Conservation (phyloP, 2,329 filamentous ascomycete species). For the Pseudomassariella vexata region DNA sequence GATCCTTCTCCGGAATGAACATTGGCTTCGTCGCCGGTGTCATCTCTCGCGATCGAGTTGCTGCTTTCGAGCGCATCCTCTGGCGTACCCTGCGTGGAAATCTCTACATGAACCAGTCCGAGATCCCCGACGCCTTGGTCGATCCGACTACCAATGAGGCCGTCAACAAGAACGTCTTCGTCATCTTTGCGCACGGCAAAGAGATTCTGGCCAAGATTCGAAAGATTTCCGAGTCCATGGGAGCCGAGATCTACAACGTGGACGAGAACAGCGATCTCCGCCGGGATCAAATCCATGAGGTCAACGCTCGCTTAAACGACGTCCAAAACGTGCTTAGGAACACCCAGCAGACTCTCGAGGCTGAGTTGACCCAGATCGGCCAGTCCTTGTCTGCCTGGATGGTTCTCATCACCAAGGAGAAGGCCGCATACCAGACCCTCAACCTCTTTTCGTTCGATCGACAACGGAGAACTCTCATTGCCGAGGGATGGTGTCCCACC, state of each 20-base stretch:
- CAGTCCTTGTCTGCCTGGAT: slow-evolving; percentile 94
- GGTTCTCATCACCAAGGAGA: slow-evolving; percentile 96
- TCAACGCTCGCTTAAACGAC: slow-evolving; percentile 88
- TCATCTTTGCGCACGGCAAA: slow-evolving; percentile 98
- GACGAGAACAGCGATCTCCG: slow-evolving; percentile 96
- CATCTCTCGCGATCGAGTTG: slow-evolving; percentile 87
- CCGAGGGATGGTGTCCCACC: slow-evolving; percentile 94
- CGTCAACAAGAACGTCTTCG: slow-evolving; percentile 95
- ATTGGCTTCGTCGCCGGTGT: slow-evolving; percentile 98
- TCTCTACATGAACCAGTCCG: slow-evolving; percentile 99
- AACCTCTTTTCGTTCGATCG: slow-evolving; percentile 97
- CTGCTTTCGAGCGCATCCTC: slow-evolving; percentile 91
- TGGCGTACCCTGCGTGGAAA: slow-evolving; percentile 97
- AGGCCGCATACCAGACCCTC: slow-evolving; percentile 91
- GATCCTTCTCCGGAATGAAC: slow-evolving; percentile 95
- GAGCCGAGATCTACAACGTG: slow-evolving; percentile 91
- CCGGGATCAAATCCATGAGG: slow-evolving; percentile 93
- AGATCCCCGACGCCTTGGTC: slow-evolving; percentile 89
- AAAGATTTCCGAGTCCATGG: slow-evolving; percentile 97
- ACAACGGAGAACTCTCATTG: slow-evolving; percentile 90
- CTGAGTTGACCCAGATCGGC: slow-evolving; percentile 88
- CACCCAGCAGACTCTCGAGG: slow-evolving; percentile 89
- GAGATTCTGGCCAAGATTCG: slow-evolving; percentile 98
- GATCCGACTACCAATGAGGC: slow-evolving; percentile 90
- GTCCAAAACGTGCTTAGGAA: slow-evolving; percentile 89